Evolutionary conservation across 805 yeast species (phyloP), one percentile per base, ranked within the genome.

Genomic region (Lipomyces spencermartinsiae): DNA sequence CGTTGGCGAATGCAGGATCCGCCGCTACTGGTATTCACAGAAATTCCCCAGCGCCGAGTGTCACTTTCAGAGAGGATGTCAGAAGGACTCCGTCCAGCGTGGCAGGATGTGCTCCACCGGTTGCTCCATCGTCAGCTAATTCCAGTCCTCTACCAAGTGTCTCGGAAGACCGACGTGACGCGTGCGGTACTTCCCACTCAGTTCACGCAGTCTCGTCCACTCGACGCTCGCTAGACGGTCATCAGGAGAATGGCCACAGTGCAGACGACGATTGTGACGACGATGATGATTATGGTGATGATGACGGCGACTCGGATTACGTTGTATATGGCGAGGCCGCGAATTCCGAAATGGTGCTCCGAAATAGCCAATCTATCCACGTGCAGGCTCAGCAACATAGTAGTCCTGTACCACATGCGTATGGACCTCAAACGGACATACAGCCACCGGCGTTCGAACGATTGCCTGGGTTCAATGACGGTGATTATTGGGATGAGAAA

Each of bases 401-500:
- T 29, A 35, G 14, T 25, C 25, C 19, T 60, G 61, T 14, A 1
- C 25, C 9, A 16, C 53, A 8, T 0, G 2, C 49, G 10, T 16
- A 6, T 14, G 55, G 33, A 22, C n/a, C 25, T n/a, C 19, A 16
- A 5, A 35, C 8, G 22, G 71, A 65, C 25, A 74, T 62, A 12
- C 74, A 70, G 29, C 85, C 83, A 0, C 85, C 86, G 12, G 78
- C 81, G 1, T 85, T 85, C 71, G 78, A 78, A 57, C 81, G 82
- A 4, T 80, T 79, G 65, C 83, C 86, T 0, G 86, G 87, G 2
- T 85, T 80, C 72, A 72, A 73, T 16, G 64, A 65, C 7, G 84
- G 79, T 4, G 87, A 85, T 73, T 85, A 85, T 74, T 84, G 84
- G 82, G 82, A 79, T 67, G 86, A 83, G 63, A 69, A 69, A 46